These are phyloP conservation scores for Selaginella tamariscina DNA, from an alignment of 75 land plant genomes.

Conservation along the genomic window DNA sequence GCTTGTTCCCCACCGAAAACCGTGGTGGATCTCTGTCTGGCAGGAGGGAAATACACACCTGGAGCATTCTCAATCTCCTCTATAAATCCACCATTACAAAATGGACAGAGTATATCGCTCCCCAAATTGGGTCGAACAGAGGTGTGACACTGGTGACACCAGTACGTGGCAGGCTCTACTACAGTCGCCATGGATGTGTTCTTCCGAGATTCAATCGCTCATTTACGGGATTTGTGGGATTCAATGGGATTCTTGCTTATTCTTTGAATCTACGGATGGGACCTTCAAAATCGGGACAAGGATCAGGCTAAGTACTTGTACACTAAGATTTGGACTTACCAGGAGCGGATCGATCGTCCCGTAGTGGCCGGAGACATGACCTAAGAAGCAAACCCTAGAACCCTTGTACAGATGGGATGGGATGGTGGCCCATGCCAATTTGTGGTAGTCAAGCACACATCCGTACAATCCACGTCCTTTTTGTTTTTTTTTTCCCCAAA, in stretches of 20 bases:
- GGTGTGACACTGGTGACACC: conserved; percentile 14
- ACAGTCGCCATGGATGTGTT: conserved; percentile 17
- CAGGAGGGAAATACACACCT: neutral
- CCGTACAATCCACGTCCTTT: no score
- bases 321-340: no score
- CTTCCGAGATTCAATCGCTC: no score
- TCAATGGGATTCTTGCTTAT: no score
- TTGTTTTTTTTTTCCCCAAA: no score
- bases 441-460: no score
- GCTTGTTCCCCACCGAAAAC: neutral
- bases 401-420: neutral
- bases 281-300: no score
- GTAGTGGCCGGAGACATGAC: neutral
- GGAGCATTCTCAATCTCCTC: conserved; percentile 17
- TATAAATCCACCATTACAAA: conserved; percentile 12
- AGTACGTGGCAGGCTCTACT: conserved; percentile 7
- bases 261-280: no score
- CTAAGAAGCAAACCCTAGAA: conserved; percentile 3
- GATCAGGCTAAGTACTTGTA: no score
- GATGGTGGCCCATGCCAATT: no score
- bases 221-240: no score
- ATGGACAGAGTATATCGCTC: conserved; percentile 9
- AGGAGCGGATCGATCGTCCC: neutral
- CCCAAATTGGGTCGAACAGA: neutral
- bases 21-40: neutral